Evolutionary conservation across 805 yeast species (phyloP).

Genomic region (Saccharomyces cerevisiae): DNA sequence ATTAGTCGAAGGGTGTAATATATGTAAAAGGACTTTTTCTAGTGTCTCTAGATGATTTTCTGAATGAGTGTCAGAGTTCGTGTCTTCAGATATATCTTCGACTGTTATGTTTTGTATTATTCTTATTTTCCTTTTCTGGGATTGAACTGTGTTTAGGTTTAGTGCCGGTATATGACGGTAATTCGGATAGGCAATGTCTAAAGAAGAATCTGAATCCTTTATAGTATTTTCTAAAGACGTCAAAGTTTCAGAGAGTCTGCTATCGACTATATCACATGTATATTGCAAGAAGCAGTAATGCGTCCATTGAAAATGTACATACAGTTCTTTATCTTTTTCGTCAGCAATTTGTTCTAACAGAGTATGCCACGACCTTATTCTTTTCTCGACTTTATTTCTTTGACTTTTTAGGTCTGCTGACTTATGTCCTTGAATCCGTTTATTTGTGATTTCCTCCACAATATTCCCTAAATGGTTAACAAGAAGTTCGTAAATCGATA

Average conservation of each 20-base stretch:
- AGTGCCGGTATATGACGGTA: slow-evolving; percentile 52
- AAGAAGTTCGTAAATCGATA: slow-evolving; percentile 40
- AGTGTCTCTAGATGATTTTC: slow-evolving; percentile 31
- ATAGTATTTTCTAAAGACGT: slow-evolving; percentile 15
- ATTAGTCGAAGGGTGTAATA: slow-evolving; percentile 16
- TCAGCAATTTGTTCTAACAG: slow-evolving; percentile 28
- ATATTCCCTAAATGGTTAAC: slow-evolving; percentile 35
- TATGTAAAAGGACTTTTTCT: slow-evolving; percentile 37
- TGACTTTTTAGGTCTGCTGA: slow-evolving; percentile 32
- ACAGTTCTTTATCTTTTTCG: slow-evolving; percentile 6
- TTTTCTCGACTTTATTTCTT: slow-evolving; percentile 35
- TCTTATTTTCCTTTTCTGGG: slow-evolving; percentile 62
- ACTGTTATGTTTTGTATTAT: slow-evolving; percentile 40
- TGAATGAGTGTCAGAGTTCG: slow-evolving; percentile 14
- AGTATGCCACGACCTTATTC: slow-evolving; percentile 43
- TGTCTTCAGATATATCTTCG: slow-evolving; percentile 40
- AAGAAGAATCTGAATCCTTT: background rate
- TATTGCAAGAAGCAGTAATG: slow-evolving; percentile 38
- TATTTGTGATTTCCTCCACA: slow-evolving; percentile 25
- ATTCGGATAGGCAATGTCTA: slow-evolving; percentile 44
- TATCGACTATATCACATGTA: slow-evolving; percentile 31
- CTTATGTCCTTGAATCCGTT: slow-evolving; percentile 28
- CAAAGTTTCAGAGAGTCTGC: slow-evolving; percentile 23
- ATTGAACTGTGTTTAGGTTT: slow-evolving; percentile 39
- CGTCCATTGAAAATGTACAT: slow-evolving; percentile 42